Conservation (phyloP, 169 alveolate genomes). For the Plasmodium cynomolgi region DNA sequence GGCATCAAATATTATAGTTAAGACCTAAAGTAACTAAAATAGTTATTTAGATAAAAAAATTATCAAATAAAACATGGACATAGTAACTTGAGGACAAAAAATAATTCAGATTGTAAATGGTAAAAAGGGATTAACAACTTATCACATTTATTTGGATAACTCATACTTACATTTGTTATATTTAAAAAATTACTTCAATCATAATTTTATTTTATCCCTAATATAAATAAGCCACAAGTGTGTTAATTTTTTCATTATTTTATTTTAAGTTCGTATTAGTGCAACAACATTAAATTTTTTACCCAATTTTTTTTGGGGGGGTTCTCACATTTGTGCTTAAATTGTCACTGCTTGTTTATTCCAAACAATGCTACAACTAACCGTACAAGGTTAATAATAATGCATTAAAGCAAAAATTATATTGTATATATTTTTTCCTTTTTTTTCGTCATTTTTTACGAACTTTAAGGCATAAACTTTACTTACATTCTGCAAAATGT, state of each 20-base stretch:
- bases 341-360: too few species aligned
- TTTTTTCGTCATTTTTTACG: too few species aligned
- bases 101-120: not conserved
- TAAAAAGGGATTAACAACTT: not conserved
- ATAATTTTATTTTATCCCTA: not conserved
- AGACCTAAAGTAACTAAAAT: not conserved
- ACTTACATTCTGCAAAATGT: too few species aligned
- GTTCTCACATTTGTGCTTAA: too few species aligned
- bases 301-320: not conserved
- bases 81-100: not conserved
- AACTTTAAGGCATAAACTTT: too few species aligned
- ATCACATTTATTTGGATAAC: not conserved
- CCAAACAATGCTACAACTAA: too few species aligned
- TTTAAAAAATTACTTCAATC: not conserved
- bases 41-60: not conserved
- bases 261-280: not conserved
- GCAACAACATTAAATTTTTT: not conserved
- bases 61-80: not conserved
- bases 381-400: too few species aligned
- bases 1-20: too few species aligned
- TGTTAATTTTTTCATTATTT: too few species aligned
- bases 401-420: too few species aligned
- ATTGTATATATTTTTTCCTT: too few species aligned
- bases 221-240: not conserved
- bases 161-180: not conserved